Percentiles rank a stretch among this genome's conserved stretches.
phyloP scores from a whole-genome alignment of 169 alveolate genomes.

The Cryptosporidium viatorum region DNA sequence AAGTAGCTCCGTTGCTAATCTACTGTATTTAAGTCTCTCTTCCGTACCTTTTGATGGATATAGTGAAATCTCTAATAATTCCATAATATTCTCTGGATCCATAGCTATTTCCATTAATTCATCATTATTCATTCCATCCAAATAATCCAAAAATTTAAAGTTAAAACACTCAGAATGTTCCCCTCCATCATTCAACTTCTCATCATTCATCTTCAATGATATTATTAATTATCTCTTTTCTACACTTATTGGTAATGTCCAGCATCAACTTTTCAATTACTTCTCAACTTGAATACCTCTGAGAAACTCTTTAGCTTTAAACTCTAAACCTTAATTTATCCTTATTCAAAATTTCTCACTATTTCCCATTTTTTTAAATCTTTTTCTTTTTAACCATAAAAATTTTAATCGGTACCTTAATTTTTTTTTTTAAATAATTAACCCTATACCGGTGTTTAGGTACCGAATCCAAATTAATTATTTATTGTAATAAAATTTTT shows the following conservation, averaged over 20 bases:
- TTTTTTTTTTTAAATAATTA: no score
- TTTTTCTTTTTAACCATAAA: no score
- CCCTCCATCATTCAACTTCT: background rate
- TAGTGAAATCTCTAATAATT: constrained; percentile 42
- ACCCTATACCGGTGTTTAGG: background rate
- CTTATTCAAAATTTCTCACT: background rate
- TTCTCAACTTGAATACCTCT: background rate
- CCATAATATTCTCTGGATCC: background rate
- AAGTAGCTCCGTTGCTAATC: constrained; percentile 31
- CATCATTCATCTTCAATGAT: background rate
- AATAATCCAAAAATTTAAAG: background rate
- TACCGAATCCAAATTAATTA: background rate
- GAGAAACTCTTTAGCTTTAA: background rate
- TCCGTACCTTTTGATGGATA: constrained; percentile 11
- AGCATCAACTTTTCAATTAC: background rate
- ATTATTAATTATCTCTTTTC: background rate
- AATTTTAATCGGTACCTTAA: background rate
- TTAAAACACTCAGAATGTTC: background rate
- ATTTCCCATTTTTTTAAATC: background rate
- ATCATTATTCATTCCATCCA: constrained; percentile 1
- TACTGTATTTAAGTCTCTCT: constrained; percentile 6
- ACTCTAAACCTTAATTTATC: background rate
- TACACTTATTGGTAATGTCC: no score
- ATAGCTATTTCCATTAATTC: background rate
- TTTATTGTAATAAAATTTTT: no score